Evolutionary conservation across 495 filamentous ascomycete species (phyloP).

Genomic region (Bryoglossum gracile): DNA sequence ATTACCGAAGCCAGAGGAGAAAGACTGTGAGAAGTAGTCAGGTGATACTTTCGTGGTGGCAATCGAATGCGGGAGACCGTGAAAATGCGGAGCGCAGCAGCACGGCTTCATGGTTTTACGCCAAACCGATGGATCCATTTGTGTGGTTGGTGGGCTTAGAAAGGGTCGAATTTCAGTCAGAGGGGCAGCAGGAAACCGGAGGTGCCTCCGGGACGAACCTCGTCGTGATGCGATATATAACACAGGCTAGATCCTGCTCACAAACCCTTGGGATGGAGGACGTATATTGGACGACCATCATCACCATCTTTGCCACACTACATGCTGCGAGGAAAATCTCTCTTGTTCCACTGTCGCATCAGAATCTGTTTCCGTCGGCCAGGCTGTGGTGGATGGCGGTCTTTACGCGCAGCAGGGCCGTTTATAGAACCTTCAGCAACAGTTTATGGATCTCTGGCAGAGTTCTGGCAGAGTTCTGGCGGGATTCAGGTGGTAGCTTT

Average conservation of each 20-base stretch:
- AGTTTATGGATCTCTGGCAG: not conserved
- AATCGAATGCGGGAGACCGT: not conserved
- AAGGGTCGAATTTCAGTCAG: not conserved
- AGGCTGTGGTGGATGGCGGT: not conserved
- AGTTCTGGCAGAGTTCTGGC: constrained; percentile 4
- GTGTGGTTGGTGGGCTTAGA: not conserved
- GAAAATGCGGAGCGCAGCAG: not conserved
- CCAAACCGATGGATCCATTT: not conserved
- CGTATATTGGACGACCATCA: too few species aligned
- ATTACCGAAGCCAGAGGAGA: not conserved
- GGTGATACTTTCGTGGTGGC: not conserved
- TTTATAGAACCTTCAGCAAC: not conserved
- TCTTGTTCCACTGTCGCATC: not conserved
- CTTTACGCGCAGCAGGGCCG: not conserved
- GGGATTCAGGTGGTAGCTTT: not conserved
- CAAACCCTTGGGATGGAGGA: too few species aligned
- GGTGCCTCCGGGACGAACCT: constrained; percentile 10
- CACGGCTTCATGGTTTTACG: not conserved
- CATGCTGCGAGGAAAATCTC: too few species aligned
- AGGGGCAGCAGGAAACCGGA: constrained; percentile 1
- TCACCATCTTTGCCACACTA: too few species aligned
- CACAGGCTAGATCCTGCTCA: not conserved
- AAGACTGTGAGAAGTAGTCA: not conserved
- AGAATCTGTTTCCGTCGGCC: not conserved
- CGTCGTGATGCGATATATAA: not conserved